These are phyloP conservation scores for Suhomyces sp. DNA, from an alignment of 805 yeast genomes.

Conservation along the genomic window DNA sequence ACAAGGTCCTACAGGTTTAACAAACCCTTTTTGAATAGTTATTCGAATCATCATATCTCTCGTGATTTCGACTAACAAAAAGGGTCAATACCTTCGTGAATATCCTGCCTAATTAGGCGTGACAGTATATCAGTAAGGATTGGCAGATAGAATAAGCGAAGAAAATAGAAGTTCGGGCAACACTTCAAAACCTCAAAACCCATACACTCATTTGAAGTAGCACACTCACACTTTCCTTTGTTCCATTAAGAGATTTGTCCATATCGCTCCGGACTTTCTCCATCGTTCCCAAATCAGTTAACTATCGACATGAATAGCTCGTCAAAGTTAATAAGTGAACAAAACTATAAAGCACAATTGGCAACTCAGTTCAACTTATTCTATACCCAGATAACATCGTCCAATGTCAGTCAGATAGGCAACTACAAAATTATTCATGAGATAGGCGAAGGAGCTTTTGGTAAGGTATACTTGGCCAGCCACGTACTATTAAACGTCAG, in stretches of 20 bases:
- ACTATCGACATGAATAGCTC: constrained; percentile 16
- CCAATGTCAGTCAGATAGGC: constrained; percentile 67
- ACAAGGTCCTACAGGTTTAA: neutral
- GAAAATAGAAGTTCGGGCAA: neutral
- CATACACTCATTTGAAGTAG: neutral
- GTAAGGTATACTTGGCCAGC: constrained; percentile 81
- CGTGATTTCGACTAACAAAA: neutral
- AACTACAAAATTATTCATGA: constrained; percentile 70
- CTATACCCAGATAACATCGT: constrained; percentile 41
- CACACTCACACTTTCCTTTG: neutral
- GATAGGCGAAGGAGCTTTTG: constrained; percentile 91
- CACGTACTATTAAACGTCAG: constrained; percentile 71
- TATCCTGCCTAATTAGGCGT: neutral
- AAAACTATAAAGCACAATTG: constrained; percentile 47
- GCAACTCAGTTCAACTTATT: constrained; percentile 66
- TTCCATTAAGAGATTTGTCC: neutral
- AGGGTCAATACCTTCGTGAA: neutral
- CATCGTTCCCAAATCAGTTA: too few species aligned
- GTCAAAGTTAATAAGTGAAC: constrained; percentile 22
- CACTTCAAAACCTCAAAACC: neutral
- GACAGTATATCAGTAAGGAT: neutral
- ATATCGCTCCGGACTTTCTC: neutral
- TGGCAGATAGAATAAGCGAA: neutral
- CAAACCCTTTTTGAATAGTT: neutral
- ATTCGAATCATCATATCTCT: neutral